A percentile compares a stretch with the other conserved stretches of the same genome.
Conservation (phyloP, 176 grass and related monocot genomes). For the Carex myosuroides region DNA sequence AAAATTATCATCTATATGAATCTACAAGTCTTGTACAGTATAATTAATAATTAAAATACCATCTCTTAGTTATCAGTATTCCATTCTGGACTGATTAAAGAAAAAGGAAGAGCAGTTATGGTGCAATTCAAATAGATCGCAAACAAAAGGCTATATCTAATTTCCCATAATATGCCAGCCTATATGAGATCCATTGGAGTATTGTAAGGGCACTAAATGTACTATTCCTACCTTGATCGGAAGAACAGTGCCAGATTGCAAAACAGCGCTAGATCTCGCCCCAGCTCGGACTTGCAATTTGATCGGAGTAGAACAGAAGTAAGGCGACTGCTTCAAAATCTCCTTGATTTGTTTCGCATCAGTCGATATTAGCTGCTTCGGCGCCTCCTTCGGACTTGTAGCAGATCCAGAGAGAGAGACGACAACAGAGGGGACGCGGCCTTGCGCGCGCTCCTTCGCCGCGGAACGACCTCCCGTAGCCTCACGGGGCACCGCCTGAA, state of each 20-base stretch:
- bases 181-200: background rate
- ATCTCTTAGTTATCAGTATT: background rate
- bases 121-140: background rate
- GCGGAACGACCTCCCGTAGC: constrained; percentile 40
- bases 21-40: background rate
- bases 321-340: constrained; percentile 72
- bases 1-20: background rate
- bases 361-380: constrained; percentile 47
- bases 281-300: constrained; percentile 78
- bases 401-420: constrained; percentile 31
- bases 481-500: constrained; percentile 76
- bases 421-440: constrained; percentile 60
- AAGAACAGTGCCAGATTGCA: constrained; percentile 66
- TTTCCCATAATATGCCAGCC: background rate
- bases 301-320: constrained; percentile 83
- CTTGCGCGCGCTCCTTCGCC: constrained; percentile 55
- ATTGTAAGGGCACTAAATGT: background rate
- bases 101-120: background rate
- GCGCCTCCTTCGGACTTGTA: background rate
- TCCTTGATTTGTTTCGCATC: constrained; percentile 73
- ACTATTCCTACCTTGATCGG: constrained; percentile 48
- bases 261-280: constrained; percentile 46
- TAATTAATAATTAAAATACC: background rate
- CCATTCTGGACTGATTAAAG: background rate
- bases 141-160: background rate